Evolutionary conservation across 1,284 basidiomycete species (phyloP).

Genomic region (Hemileccinum hortonii): DNA sequence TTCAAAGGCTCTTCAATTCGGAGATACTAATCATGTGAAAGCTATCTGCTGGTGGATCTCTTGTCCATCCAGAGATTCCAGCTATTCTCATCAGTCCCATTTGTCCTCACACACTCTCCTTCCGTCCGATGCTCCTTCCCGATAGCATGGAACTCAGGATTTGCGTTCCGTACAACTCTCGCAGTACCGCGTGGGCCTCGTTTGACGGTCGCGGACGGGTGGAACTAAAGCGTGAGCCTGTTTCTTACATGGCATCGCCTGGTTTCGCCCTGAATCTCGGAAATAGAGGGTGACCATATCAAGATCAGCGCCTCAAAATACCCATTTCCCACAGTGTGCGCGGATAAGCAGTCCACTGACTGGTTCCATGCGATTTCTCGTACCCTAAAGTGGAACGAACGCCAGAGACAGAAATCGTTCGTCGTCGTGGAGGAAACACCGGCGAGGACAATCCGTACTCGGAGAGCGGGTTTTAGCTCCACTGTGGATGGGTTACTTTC

Average conservation of each 20-base stretch:
- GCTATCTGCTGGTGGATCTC: slow-evolving; percentile 95
- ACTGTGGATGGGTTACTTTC: slow-evolving; percentile 17
- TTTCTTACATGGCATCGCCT: slow-evolving; percentile 2
- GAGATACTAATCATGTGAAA: slow-evolving; percentile 35
- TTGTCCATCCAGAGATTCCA: slow-evolving; percentile 98
- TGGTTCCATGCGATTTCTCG: slow-evolving; percentile 88
- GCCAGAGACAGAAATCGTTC: slow-evolving; percentile 95
- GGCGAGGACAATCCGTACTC: slow-evolving; percentile 40
- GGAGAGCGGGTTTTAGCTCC: slow-evolving; percentile 17
- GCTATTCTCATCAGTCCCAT: slow-evolving; percentile 97
- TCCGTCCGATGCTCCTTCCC: slow-evolving; percentile 97
- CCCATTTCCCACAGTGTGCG: slow-evolving; percentile 98
- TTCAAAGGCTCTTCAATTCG: neutral
- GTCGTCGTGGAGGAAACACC: slow-evolving; percentile 93
- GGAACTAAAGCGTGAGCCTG: slow-evolving; percentile 84
- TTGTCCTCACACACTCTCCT: slow-evolving; percentile 97
- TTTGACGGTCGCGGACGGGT: slow-evolving; percentile 98
- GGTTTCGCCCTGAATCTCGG: slow-evolving; percentile 11
- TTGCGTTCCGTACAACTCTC: slow-evolving; percentile 97
- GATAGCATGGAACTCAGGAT: slow-evolving; percentile 99
- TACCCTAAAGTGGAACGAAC: slow-evolving; percentile 68
- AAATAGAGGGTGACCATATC: slow-evolving; percentile 95
- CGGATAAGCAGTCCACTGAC: slow-evolving; percentile 95
- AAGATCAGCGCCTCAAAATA: slow-evolving; percentile 98
- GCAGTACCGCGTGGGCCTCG: slow-evolving; percentile 98